Conservation (phyloP, 768 basidiomycete genomes). For the Hirschioporus abietinus region DNA sequence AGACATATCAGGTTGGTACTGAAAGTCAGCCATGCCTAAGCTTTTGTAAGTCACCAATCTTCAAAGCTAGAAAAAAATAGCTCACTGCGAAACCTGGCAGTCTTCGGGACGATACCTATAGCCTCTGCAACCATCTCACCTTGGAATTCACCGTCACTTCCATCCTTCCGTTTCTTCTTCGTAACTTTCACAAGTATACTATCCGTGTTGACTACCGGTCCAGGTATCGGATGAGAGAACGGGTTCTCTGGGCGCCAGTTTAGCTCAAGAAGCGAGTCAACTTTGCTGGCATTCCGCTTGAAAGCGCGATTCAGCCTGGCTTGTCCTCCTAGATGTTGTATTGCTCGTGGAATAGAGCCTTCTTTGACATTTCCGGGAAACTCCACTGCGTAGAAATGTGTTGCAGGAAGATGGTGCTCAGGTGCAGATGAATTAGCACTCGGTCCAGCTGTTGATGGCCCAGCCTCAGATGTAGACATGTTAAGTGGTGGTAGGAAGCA, state of each 20-base stretch:
- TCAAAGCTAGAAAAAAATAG: constrained; percentile 11
- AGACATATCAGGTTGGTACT: constrained; percentile 69
- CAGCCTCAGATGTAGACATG: constrained; percentile 12
- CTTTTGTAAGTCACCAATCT: not conserved
- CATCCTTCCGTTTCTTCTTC: constrained; percentile 45
- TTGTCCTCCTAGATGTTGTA: constrained; percentile 67
- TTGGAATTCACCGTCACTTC: constrained; percentile 25
- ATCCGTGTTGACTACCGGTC: constrained; percentile 68
- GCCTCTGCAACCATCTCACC: constrained; percentile 76
- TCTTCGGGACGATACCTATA: constrained; percentile 72
- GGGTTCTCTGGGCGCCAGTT: constrained; percentile 67
- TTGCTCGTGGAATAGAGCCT: constrained; percentile 53
- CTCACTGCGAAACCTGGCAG: constrained; percentile 87
- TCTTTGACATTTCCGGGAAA: constrained; percentile 82
- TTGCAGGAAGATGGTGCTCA: constrained; percentile 44
- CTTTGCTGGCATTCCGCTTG: constrained; percentile 56
- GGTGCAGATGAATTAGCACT: constrained; percentile 24
- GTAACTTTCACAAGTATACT: constrained; percentile 86
- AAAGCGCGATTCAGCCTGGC: constrained; percentile 71
- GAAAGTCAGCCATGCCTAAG: constrained; percentile 90
- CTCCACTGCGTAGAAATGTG: constrained; percentile 75
- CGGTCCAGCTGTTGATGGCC: constrained; percentile 3
- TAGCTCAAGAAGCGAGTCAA: constrained; percentile 69
- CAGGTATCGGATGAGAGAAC: constrained; percentile 80
- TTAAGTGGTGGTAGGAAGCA: constrained; percentile 9